Evolutionary conservation across 1,284 basidiomycete genomes (phyloP).

Genomic region (Butyriboletus appendiculatus): DNA sequence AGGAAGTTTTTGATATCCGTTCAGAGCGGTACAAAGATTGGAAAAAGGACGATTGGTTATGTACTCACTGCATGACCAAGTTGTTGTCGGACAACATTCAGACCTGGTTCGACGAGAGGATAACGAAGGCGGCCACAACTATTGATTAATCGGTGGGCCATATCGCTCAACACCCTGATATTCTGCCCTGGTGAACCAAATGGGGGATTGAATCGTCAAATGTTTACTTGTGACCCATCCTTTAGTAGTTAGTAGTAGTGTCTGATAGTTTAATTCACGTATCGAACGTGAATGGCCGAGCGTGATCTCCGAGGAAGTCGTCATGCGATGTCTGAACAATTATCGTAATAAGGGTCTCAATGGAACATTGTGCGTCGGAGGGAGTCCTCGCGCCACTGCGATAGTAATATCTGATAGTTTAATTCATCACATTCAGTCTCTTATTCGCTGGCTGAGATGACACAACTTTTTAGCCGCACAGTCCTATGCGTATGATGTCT

Average conservation of each 20-base stretch:
- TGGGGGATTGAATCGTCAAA: neutral
- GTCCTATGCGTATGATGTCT: neutral
- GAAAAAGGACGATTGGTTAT: conserved; percentile 38
- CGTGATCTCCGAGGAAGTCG: too few relatives aligned
- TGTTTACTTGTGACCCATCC: neutral
- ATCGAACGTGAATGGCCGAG: too few relatives aligned
- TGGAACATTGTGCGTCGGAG: too few relatives aligned
- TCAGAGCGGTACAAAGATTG: conserved; percentile 28
- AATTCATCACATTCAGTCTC: neutral
- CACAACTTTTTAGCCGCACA: neutral
- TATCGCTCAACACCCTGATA: neutral
- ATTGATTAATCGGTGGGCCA: neutral
- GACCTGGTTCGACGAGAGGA: conserved; percentile 27
- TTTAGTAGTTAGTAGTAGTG: neutral
- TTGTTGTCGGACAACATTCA: conserved; percentile 33
- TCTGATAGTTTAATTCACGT: neutral
- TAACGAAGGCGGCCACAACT: neutral
- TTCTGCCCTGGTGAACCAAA: neutral
- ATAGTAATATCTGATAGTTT: too few relatives aligned
- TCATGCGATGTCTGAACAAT: too few relatives aligned
- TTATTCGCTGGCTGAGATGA: neutral
- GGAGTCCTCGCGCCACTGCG: too few relatives aligned
- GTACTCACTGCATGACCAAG: conserved; percentile 30
- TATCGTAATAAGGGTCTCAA: too few relatives aligned
- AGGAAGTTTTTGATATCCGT: conserved; percentile 31